Evolutionary conservation across 176 grass and related monocot genomes (phyloP), one percentile per base, ranked within the genome.

Genomic region (Avena eriantha): DNA sequence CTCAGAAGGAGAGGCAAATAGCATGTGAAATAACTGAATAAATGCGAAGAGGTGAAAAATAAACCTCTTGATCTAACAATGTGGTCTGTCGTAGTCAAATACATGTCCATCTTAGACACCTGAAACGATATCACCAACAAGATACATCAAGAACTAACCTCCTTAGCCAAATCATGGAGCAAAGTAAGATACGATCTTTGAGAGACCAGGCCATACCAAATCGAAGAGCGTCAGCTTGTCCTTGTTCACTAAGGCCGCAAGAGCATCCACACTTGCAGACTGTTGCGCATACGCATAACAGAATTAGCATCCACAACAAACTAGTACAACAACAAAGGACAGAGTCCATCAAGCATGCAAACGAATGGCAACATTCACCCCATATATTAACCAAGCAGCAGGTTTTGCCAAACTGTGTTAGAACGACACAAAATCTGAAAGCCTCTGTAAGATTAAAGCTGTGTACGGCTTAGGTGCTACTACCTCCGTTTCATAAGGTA

Each of bases 21-120:
- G 50, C 22, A 23, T 86, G 73, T 19, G 78, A 57, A 8, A 60
- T 59, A 69, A 50, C 39, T 1, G 15, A 67, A 80, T 58, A 5
- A 47, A 61, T 69, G 60, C 19, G 82, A 19, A 49, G n/a, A 21
- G 19, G n/a, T 9, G 19, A 48, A 41, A 89, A 73, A 17, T 13
- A 7, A 80, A 95, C 96, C 96, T 92, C 93, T 95, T 81, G 90
- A 89, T 86, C 96, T 89, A 63, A 98, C 73, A 70, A 88, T 79
- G 81, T 98, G 79, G 71, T 98, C 93, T 64, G 84, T 86, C 7
- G 93, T 94, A 8, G 96, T 98, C 79, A 98, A 80, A 84, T 98
- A 98, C 92, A 92, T 92, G 61, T 94, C 93, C 96, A 98, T 95
- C 74, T 94, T 92, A 49, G 69, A 92, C 19, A 98, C 93, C 96